Evolutionary conservation across 2,329 filamentous ascomycete species (phyloP), one percentile per base, ranked within the genome.

Genomic region (Fusarium robinianum): DNA sequence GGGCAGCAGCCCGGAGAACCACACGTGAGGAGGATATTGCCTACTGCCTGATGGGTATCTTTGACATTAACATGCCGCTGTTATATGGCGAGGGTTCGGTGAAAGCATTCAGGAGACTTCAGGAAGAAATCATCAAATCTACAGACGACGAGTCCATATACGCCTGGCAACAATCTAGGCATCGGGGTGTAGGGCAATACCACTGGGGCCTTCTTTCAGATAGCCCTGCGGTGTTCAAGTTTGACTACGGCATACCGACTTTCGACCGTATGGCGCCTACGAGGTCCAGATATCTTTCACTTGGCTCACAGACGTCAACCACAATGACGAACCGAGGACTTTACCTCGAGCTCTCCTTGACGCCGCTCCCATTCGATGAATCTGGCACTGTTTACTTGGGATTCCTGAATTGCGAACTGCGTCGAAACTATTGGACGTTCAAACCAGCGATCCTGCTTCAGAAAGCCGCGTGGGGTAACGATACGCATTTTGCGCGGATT

Each of bases 21-120:
- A 63, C 63, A 7, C 50, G 63, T 1, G 41, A 49, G 6, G 65
- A 68, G 32, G 65, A 67, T 33, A 42, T 57, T 10, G 62, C 65
- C 3, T 68, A 67, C 30, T 68, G 60, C 31, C 51, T 67, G 4
- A 39, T 67, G 5, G 66, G 63, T 5, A 51, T 67, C 7, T 66
- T 68, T 32, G 51, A 62, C 35, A 65, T 68, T 26, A 61, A 64
- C 26, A 68, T 68, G 60, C 60, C 65, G 5, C 41, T 68, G 6
- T 51, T 68, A 0, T 67, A 67, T 10, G 64, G 64, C 4, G 64
- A 68, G 32, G 65, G 64, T 1, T 53, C 46, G 17, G 38, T 18
- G 15, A 62, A 64, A 15, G 60, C 62, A 2, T 63, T 64, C 43
- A 60, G 53, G 23, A 35, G 62, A 6, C 33, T 64, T 2, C 61